Evolutionary conservation across 2,329 filamentous ascomycete species (phyloP), one percentile per base, ranked within the genome.

Genomic region (Ascochyta clinopodiicola): DNA sequence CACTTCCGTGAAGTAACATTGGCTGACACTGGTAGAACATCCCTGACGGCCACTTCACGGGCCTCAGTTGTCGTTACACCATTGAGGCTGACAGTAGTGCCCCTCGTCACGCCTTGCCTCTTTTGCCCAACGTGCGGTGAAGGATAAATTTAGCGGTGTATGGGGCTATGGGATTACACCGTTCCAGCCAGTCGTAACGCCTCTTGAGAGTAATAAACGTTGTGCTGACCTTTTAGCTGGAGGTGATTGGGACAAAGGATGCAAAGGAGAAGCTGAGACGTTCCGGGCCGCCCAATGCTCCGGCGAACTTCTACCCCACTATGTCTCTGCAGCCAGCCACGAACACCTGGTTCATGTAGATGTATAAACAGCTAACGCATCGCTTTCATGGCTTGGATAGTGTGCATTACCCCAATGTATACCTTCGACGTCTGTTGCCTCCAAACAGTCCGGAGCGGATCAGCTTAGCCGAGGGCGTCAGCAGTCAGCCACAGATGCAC

Each of bases 201-300:
- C 9, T 2, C 3, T 10, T 10, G 17, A 15, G 10, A 19, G 10
- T 38, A 10, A 15, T 25, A 31, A 31, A 51, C 17, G 25, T 24
- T 32, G 32, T 53, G 32, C 43, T 54, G 38, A 48, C 32, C 8
- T 43, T 44, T 39, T 24, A 44, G 38, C 44, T 44, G 29, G 24
- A 27, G 22, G 19, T 35, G n/a, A 21, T 32, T 48, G 44, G 37
- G 19, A 36, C 4, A 7, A 7, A 31, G 17, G 31, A 31, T 36
- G 29, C 4, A 47, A 43, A 44, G 39, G 25, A 46, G 36, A 21
- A n/a, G 29, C 40, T 46, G 42, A 29, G 31, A 22, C 31, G 37
- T 29, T 31, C 36, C 38, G 44, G 44, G 31, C 31, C 43, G 44
- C 19, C 3, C 5, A n/a, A 15, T 15, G 4, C 10, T 8, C 31